These are phyloP conservation scores for Arachis monticola DNA, from an alignment of 331 rosid species.

Conservation along the genomic window DNA sequence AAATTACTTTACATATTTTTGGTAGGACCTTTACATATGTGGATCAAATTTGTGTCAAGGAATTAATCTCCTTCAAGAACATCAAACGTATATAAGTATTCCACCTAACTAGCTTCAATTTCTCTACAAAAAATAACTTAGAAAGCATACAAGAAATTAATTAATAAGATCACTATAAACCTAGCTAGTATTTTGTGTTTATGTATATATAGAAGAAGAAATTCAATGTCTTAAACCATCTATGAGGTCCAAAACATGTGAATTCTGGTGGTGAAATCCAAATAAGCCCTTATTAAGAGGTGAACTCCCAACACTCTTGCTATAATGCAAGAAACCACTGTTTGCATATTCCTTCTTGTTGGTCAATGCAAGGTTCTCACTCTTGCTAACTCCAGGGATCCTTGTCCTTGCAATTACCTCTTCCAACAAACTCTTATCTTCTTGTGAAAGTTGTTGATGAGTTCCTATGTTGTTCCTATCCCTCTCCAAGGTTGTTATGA, in stretches of 20 bases:
- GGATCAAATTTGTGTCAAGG: neutral
- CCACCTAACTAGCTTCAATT: slow-evolving; percentile 22
- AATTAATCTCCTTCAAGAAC: neutral
- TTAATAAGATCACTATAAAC: neutral
- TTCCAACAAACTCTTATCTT: slow-evolving; percentile 63
- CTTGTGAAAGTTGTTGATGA: slow-evolving; percentile 47
- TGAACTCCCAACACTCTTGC: slow-evolving; percentile 69
- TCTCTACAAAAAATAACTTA: neutral
- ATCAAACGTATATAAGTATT: neutral
- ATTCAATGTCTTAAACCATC: slow-evolving; percentile 55
- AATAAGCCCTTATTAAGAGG: slow-evolving; percentile 41
- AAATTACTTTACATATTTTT: neutral
- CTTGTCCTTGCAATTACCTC: slow-evolving; percentile 47
- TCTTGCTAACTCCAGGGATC: slow-evolving; percentile 66
- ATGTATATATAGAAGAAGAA: neutral
- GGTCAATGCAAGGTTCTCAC: slow-evolving; percentile 52
- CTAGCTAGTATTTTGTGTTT: no score
- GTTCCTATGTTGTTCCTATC: slow-evolving; percentile 26
- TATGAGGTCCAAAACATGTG: slow-evolving; percentile 51
- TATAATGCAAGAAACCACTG: slow-evolving; percentile 33
- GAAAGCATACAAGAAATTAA: neutral
- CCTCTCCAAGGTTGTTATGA: slow-evolving; percentile 37
- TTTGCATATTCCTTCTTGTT: slow-evolving; percentile 36
- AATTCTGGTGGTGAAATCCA: slow-evolving; percentile 22
- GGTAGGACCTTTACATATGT: neutral